Evolutionary conservation across 2,329 filamentous ascomycete genomes (phyloP).

Genomic region (Diaporthe eres): DNA sequence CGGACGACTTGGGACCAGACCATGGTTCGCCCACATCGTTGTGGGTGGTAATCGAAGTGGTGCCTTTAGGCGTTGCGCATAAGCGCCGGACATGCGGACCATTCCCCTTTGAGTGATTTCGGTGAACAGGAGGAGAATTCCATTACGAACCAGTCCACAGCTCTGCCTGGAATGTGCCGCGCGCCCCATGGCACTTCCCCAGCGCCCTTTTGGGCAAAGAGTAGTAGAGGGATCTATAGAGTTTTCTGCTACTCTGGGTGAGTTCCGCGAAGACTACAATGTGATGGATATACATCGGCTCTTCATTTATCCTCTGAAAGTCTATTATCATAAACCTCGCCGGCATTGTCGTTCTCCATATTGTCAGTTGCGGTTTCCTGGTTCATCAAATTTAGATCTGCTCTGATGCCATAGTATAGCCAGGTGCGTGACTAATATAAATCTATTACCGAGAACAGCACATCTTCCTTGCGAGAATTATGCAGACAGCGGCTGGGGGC

Average conservation of each 20-base stretch:
- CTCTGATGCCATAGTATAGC: background rate
- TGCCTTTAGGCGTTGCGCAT: background rate
- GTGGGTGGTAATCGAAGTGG: background rate
- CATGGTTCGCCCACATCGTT: background rate
- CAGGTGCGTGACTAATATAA: background rate
- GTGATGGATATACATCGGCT: background rate
- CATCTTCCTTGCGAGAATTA: background rate
- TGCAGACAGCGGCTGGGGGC: background rate
- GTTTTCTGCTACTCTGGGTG: background rate
- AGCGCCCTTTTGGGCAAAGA: no score
- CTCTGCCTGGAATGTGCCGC: no score
- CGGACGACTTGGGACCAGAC: background rate
- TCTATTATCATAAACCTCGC: no score
- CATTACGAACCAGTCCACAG: background rate
- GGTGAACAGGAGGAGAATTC: background rate
- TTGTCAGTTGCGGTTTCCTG: no score
- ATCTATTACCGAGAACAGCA: background rate
- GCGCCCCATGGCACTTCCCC: background rate
- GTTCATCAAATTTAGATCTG: background rate
- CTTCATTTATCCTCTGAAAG: background rate
- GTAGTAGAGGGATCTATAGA: background rate
- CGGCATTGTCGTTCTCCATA: no score
- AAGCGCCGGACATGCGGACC: background rate
- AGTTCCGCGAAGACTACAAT: background rate
- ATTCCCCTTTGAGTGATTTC: background rate